These are phyloP conservation scores for Xerocomus cyaneibrunnescens DNA, from an alignment of 1,284 basidiomycete species.

Conservation along the genomic window DNA sequence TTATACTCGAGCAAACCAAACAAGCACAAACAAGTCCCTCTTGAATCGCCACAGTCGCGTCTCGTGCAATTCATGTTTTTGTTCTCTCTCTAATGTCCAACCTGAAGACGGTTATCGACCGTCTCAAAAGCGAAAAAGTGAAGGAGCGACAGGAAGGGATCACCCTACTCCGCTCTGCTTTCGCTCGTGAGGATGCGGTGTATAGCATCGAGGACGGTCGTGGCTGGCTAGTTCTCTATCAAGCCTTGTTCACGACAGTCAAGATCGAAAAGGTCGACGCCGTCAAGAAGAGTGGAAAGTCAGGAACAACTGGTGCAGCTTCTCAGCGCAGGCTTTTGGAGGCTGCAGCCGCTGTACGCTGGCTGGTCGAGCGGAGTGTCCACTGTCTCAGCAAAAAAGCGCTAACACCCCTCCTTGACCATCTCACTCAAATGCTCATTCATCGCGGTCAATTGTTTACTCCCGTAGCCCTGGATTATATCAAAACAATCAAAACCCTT, in stretches of 20 bases:
- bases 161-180: slow-evolving; percentile 54
- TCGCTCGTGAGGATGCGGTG: slow-evolving; percentile 54
- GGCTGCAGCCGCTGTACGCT: slow-evolving; percentile 65
- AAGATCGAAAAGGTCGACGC: slow-evolving; percentile 57
- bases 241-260: slow-evolving; percentile 70
- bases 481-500: slow-evolving; percentile 70
- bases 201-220: slow-evolving; percentile 54
- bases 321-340: slow-evolving; percentile 61
- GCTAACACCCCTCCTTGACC: slow-evolving; percentile 57
- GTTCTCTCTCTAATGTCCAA: slow-evolving; percentile 35
- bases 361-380: slow-evolving; percentile 62
- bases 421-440: slow-evolving; percentile 66
- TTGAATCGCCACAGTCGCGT: slow-evolving; percentile 15
- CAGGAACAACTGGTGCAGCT: slow-evolving; percentile 38
- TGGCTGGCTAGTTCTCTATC: slow-evolving; percentile 70
- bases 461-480: slow-evolving; percentile 76
- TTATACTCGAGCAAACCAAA: slow-evolving; percentile 33
- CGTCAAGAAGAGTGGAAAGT: slow-evolving; percentile 48
- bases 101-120: slow-evolving; percentile 49
- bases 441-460: slow-evolving; percentile 56
- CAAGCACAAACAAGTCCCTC: slow-evolving; percentile 24
- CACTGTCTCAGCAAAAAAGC: slow-evolving; percentile 54
- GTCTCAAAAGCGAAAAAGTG: slow-evolving; percentile 64
- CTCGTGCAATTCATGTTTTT: slow-evolving; percentile 6
- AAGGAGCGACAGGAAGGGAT: slow-evolving; percentile 74